Evolutionary conservation across 2,329 filamentous ascomycete species (phyloP), one percentile per base, ranked within the genome.

Genomic region (Didymella glomerata): DNA sequence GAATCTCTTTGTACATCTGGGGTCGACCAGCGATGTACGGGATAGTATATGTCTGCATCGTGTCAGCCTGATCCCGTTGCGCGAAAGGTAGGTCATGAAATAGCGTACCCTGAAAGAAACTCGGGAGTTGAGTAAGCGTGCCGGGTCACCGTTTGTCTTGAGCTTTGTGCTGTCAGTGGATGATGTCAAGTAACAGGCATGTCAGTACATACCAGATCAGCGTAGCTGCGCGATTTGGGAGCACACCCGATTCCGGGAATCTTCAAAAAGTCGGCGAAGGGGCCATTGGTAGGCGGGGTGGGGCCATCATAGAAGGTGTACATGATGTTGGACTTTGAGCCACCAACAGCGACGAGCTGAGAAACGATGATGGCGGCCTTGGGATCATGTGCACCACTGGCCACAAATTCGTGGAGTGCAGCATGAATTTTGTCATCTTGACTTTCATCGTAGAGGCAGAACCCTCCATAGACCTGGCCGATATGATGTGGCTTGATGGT

Each of bases 401-500:
- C 64, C 1, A 71, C 61, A 41, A 76, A 78, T 16, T 73, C 61
- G 58, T 78, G 76, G 16, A 78, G 61, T 6, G 72, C 73, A 27
- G 64, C 65, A 57, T 71, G 74, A n/a, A 79, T 62, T 30, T 69
- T 65, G 10, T 71, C 64, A 0, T 67, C 65, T 25, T 77, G 61
- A 9, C 44, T 60, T 3, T 45, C 57, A 25, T 63, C 67, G 61
- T 79, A 80, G n/a, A 74, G 49, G 3, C 76, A 71, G 5, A 65
- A 65, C 2, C 79, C 78, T 14, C 78, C 78, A 76, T 77, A 80
- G 20, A 79, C 71, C 47, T 77, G 54, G 24, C 67, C 74, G 47
- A 70, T 67, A 9, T 62, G 63, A 46, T 67, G 65, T 16, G 60
- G 54, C 27, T 68, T 68, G 52, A 67, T 51, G 13, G 64, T 70